Percentiles rank a stretch among this genome's conserved stretches.
Evolutionary conservation across 2,329 filamentous ascomycete species (phyloP).

Genomic region (Epichloe scottii): DNA sequence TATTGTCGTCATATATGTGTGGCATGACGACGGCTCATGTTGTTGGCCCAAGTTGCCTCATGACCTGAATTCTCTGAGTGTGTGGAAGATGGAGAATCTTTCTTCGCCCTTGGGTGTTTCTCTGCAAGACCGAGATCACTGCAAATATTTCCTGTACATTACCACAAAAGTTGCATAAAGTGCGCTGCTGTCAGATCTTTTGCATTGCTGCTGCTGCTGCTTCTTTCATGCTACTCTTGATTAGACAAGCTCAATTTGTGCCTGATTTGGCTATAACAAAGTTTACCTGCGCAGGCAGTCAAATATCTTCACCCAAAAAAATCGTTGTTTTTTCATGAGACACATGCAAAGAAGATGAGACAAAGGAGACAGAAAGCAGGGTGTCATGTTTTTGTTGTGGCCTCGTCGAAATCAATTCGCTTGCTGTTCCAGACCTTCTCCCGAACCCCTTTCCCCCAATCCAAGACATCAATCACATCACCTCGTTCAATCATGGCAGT

Average conservation of each 20-base stretch:
- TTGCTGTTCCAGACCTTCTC: not conserved
- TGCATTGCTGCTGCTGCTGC: slow-evolving; percentile 17
- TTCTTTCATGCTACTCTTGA: slow-evolving; percentile 19
- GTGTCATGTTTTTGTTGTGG: not conserved
- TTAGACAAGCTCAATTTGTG: slow-evolving; percentile 24
- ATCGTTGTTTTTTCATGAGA: slow-evolving; percentile 1
- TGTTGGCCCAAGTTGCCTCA: slow-evolving; percentile 3
- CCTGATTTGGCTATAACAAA: slow-evolving; percentile 18
- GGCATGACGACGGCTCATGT: slow-evolving; percentile 6
- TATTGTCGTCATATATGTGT: slow-evolving; percentile 1
- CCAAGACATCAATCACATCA: not conserved
- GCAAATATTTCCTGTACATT: slow-evolving; percentile 38
- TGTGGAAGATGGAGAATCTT: slow-evolving; percentile 1
- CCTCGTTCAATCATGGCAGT: slow-evolving; percentile 2
- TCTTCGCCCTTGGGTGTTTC: not conserved
- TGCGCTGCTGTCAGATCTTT: slow-evolving; percentile 26
- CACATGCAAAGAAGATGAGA: not conserved
- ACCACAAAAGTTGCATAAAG: slow-evolving; percentile 33
- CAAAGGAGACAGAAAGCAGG: not conserved
- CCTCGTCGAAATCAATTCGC: slow-evolving; percentile 1
- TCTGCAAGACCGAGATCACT: slow-evolving; percentile 3
- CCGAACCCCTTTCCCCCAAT: not conserved
- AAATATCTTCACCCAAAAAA: slow-evolving; percentile 5
- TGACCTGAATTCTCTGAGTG: slow-evolving; percentile 4
- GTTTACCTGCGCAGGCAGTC: slow-evolving; percentile 17